These are phyloP conservation scores for Rhizopogon sp. DNA, from an alignment of 768 basidiomycete genomes.

Conservation along the genomic window DNA sequence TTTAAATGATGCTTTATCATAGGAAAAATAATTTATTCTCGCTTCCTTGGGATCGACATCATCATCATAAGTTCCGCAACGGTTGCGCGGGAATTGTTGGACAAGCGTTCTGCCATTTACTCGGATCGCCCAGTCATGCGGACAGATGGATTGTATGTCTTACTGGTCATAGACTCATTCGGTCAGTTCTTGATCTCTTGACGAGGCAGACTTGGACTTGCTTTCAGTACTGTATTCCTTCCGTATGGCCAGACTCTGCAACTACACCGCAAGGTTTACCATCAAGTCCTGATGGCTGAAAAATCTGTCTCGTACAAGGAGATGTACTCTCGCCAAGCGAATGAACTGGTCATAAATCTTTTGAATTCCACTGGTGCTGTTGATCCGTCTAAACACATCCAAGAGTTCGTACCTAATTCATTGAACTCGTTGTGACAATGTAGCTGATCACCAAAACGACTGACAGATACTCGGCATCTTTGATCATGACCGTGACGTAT, in stretches of 20 bases:
- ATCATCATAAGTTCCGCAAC: conserved; percentile 1
- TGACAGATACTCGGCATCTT: not conserved
- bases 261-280: not conserved
- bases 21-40: not conserved
- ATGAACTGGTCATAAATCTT: not conserved
- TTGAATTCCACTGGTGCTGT: not conserved
- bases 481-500: not conserved
- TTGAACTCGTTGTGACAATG: not conserved
- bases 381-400: not conserved
- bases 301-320: not conserved
- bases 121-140: not conserved
- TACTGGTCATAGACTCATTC: not conserved
- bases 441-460: not conserved
- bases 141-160: not conserved
- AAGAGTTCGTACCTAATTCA: not conserved
- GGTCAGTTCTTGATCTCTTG: too few relatives aligned
- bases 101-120: not conserved
- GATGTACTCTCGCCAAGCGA: not conserved
- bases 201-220: conserved; percentile 2
- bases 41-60: not conserved
- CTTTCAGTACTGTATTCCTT: conserved; percentile 3
- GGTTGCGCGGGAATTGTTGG: not conserved
- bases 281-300: not conserved
- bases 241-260: too few relatives aligned
- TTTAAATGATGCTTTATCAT: too few relatives aligned